Conservation (phyloP, 176 grass and related monocot genomes). For the Otatea glauca region DNA sequence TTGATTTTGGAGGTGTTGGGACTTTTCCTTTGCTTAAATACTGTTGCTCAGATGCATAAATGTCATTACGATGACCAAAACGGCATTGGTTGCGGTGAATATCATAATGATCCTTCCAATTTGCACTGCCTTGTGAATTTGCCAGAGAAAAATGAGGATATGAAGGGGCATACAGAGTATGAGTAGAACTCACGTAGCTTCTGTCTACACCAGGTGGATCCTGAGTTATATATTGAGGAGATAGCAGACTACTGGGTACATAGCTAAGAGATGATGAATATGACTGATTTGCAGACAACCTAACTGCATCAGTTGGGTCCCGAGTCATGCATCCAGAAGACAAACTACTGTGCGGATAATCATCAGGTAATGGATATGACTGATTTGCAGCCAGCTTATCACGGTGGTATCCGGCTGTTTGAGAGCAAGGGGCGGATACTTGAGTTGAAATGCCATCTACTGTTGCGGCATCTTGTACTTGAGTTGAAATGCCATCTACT, state of each 20-base stretch:
- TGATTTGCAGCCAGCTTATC: slow-evolving; percentile 34
- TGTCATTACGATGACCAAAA: not conserved
- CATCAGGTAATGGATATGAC: slow-evolving; percentile 15
- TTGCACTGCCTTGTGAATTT: slow-evolving; percentile 25
- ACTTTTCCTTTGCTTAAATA: slow-evolving; percentile 23
- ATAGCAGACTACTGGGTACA: slow-evolving; percentile 1
- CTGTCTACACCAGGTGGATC: slow-evolving; percentile 23
- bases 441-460: slow-evolving; percentile 41
- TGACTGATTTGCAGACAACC: slow-evolving; percentile 5
- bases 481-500: slow-evolving; percentile 38
- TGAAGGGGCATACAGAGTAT: not conserved
- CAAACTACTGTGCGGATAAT: slow-evolving; percentile 35
- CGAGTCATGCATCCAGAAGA: slow-evolving; percentile 27
- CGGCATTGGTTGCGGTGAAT: slow-evolving; percentile 21
- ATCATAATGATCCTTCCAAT: slow-evolving; percentile 40
- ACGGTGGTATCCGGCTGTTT: not conserved
- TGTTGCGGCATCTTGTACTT: slow-evolving; percentile 18
- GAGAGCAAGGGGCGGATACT: slow-evolving; percentile 24
- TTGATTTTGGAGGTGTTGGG: not conserved
- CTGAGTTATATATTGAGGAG: slow-evolving; percentile 40
- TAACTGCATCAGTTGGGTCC: slow-evolving; percentile 30
- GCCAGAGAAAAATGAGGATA: slow-evolving; percentile 1
- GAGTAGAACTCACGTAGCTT: not conserved
- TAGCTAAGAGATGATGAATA: slow-evolving; percentile 4
- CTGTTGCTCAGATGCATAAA: slow-evolving; percentile 26